phyloP scores from a whole-genome alignment of 2,329 filamentous ascomycete genomes.

The Parastagonospora avenae region DNA sequence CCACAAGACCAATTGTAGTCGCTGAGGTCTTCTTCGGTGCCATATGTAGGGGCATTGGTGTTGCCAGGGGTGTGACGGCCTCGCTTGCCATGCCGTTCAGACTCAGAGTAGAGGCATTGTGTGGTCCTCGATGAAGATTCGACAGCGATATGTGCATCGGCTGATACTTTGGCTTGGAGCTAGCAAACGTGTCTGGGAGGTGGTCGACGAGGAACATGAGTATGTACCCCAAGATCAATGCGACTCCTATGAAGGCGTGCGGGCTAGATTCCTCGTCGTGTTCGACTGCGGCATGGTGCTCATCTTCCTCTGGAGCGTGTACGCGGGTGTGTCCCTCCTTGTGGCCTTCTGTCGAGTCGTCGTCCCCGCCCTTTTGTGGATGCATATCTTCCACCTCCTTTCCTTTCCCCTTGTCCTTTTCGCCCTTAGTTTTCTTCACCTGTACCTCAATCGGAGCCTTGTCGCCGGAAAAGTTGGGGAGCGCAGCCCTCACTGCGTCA shows the following conservation, averaged over 20 bases:
- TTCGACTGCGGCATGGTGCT: constrained; percentile 51
- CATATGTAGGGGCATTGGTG: constrained; percentile 46
- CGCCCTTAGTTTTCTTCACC: constrained; percentile 27
- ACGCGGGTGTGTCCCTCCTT: constrained; percentile 45
- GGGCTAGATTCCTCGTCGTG: constrained; percentile 53
- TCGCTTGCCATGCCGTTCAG: constrained; percentile 37
- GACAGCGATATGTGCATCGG: constrained; percentile 89
- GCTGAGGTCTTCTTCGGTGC: constrained; percentile 34
- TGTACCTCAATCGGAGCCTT: constrained; percentile 25
- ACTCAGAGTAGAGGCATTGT: constrained; percentile 46
- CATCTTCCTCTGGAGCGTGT: constrained; percentile 35
- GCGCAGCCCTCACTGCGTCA: constrained; percentile 26
- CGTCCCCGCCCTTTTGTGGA: constrained; percentile 44
- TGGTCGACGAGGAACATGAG: constrained; percentile 94
- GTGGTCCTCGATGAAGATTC: constrained; percentile 66
- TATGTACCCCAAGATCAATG: constrained; percentile 85
- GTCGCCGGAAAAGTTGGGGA: constrained; percentile 24
- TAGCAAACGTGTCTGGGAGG: constrained; percentile 39
- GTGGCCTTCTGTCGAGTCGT: constrained; percentile 46
- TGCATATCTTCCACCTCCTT: constrained; percentile 26
- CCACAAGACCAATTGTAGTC: constrained; percentile 88
- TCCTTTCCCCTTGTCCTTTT: constrained; percentile 31
- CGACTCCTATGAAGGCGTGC: constrained; percentile 82
- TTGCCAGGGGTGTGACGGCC: constrained; percentile 29
- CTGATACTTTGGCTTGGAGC: constrained; percentile 66